Base-by-base conservation (phyloP, 495 filamentous ascomycete species). In the Glarea lozoyensis region DNA sequence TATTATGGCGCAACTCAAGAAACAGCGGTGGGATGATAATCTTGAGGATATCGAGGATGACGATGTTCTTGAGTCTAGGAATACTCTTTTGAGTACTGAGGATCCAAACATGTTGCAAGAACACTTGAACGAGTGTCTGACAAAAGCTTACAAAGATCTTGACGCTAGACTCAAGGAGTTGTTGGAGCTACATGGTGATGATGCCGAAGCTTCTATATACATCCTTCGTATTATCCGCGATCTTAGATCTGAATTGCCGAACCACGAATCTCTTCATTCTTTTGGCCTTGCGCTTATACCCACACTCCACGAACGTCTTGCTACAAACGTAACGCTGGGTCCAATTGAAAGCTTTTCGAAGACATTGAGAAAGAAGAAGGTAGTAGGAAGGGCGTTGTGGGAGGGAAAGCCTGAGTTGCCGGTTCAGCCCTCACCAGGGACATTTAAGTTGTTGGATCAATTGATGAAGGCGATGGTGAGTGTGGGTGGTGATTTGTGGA, bases 401-500 rank as follows among this genome's bases (percentile, higher is more conserved):
- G 87, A 92, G 53, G 82, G 82, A 0, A 65, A 73, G 15, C 88
- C 86, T 0, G 69, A 73, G 24, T 55, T 94, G 19, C 92, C 92
- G 1, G 66, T 79, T n/a, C 86, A 88, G 48, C 88, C 89, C 0
- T 88, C 88, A 1, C 79, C 86, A 0, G 69, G 71, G 20, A 73
- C 79, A 2, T 93, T 95, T 59, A 74, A 73, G 46, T 82, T 90
- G 40, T 56, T 96, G 31, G 75, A 79, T 21, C 72, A 69, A 23
- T 53, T 95, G 18, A 65, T 73, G 7, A 59, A 62, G 27, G 63
- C 69, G 1, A 93, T 98, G 88, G 71, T 71, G 25, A 62, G 66
- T 10, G 65, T 66, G 9, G 92, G 92, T 1, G 62, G 65, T 23
- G 92, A 97, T 53, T 58, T 97, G 7, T 98, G 92, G 92, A 89